Evolutionary conservation across 1,139 yeast species (phyloP), one percentile per base, ranked within the genome.

Genomic region (Suhomyces maxii): DNA sequence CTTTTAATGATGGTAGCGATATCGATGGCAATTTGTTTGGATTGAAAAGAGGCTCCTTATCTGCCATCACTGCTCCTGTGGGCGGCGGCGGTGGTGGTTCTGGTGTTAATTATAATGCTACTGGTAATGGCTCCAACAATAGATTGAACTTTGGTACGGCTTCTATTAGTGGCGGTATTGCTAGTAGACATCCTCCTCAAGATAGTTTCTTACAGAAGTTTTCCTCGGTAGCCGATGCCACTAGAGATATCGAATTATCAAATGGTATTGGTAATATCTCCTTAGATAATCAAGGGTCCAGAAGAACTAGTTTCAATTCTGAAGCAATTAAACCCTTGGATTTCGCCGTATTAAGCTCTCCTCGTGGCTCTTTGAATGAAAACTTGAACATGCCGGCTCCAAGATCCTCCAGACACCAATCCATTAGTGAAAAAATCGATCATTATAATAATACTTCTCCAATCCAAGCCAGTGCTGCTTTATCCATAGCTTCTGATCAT

Each of bases 181-280:
- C 80, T 26, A 71, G 64, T 53, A 67, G 79, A 53, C 80, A 76
- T 49, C 76, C 74, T 7, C 73, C 71, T 2, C 77, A 68, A 48
- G 79, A 80, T 26, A 69, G 79, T 38, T 83, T 83, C 56, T 66
- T 83, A 48, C 86, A 82, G 53, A 83, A 86, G 63, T 86, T 87
- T 60, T 73, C 88, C 7, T 70, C 82, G n/a, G 84, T 87, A 14
- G 89, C 89, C 10, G 95, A 87, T 50, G 88, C 89, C 34, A 87
- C 95, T 0, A 72, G 89, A 54, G 91, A 86, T 52, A 79, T 86
- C 36, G 95, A 87, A 58, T 61, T 82, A 37, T 60, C 76, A 12
- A 63, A 49, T 30, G 66, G 68, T 38, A 51, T 61, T 37, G 63
- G 68, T 7, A 61, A 61, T 34, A 56, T 73, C 36, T 58, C 67